A percentile compares a stretch with the other conserved stretches of the same genome.
Conservation (phyloP, 306 rosid genomes). For the Trifolium pratense region DNA sequence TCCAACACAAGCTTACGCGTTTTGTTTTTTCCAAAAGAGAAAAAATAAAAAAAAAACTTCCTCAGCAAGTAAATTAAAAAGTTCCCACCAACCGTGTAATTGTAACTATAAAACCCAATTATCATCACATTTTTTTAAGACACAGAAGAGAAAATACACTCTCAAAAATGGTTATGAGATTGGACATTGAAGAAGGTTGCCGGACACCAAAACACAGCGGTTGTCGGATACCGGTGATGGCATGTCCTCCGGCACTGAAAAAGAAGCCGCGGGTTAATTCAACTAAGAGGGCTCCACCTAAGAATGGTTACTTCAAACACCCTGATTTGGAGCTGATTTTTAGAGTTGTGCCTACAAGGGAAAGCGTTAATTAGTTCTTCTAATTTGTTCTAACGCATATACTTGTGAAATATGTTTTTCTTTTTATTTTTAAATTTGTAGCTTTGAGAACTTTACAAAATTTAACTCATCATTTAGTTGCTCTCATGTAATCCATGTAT, state of each 20-base stretch:
- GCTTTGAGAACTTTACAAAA: background rate
- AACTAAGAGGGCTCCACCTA: conserved; percentile 39
- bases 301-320: conserved; percentile 48
- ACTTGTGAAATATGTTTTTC: background rate
- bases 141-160: background rate
- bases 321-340: conserved; percentile 60
- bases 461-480: conserved; percentile 2
- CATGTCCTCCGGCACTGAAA: conserved; percentile 58
- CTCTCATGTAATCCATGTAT: background rate
- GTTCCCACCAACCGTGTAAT: background rate
- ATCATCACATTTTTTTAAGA: background rate
- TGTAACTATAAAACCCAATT: conserved; percentile 35
- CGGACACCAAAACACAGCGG: conserved; percentile 48
- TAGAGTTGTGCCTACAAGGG: conserved; percentile 1
- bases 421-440: background rate
- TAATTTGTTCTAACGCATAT: background rate
- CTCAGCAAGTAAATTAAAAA: conserved; percentile 31
- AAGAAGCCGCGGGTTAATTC: conserved; percentile 41
- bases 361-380: conserved; percentile 19
- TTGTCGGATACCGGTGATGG: conserved; percentile 35
- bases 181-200: conserved; percentile 46
- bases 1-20: conserved; percentile 38
- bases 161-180: conserved; percentile 21
- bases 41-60: conserved; percentile 5
- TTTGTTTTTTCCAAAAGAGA: background rate